These are phyloP conservation scores for Phlegmacium glaucopus DNA, from an alignment of 768 basidiomycete genomes.

Conservation along the genomic window DNA sequence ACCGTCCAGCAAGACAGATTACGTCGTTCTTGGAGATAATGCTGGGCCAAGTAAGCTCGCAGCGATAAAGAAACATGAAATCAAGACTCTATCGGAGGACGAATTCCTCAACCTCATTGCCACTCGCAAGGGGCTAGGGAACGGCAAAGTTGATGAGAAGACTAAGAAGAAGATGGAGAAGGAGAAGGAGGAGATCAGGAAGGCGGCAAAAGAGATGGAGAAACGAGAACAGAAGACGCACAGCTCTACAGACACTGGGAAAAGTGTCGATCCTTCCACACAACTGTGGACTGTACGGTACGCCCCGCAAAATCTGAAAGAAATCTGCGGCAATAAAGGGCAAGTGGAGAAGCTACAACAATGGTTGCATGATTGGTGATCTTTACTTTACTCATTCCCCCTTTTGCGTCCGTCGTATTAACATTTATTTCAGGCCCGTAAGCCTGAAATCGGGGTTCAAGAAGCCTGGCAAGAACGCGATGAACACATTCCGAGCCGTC, in stretches of 20 bases:
- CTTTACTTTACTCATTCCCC: neutral
- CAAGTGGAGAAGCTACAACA: slow-evolving; percentile 83
- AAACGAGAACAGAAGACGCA: slow-evolving; percentile 58
- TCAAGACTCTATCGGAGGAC: slow-evolving; percentile 82
- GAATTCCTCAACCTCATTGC: slow-evolving; percentile 81
- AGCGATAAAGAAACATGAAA: slow-evolving; percentile 76
- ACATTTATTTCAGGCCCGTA: slow-evolving; percentile 51
- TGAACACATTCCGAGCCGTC: slow-evolving; percentile 84
- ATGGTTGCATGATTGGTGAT: slow-evolving; percentile 87
- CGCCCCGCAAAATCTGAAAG: slow-evolving; percentile 82
- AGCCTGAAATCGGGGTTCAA: slow-evolving; percentile 79
- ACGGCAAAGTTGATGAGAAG: slow-evolving; percentile 67
- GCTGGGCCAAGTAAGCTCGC: slow-evolving; percentile 89
- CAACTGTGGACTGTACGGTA: slow-evolving; percentile 97
- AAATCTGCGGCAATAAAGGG: slow-evolving; percentile 94
- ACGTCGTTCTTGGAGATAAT: slow-evolving; percentile 82
- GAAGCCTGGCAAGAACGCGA: slow-evolving; percentile 89
- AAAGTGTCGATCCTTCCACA: slow-evolving; percentile 40
- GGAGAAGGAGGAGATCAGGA: slow-evolving; percentile 72
- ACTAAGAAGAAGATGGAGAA: slow-evolving; percentile 77
- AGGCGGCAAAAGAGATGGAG: slow-evolving; percentile 77
- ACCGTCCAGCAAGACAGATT: slow-evolving; percentile 88
- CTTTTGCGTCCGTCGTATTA: neutral
- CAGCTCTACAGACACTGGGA: slow-evolving; percentile 23
- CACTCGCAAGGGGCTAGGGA: slow-evolving; percentile 54